phyloP scores from a whole-genome alignment of 345 rosid species.

The Sisymbrium altissimum region DNA sequence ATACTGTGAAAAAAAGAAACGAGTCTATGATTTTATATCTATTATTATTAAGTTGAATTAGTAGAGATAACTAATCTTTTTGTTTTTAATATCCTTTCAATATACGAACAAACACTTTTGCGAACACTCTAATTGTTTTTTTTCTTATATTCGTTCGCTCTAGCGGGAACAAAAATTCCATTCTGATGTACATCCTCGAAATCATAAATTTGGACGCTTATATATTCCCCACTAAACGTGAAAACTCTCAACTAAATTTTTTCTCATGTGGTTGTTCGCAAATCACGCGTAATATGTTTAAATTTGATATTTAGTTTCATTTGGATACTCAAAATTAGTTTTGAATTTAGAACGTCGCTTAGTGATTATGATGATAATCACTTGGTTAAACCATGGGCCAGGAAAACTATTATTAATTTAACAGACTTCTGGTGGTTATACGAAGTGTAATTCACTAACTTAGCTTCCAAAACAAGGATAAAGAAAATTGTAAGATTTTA shows the following conservation, averaged over 20 bases:
- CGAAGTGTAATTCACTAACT: slow-evolving; percentile 3
- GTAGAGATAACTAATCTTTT: no score
- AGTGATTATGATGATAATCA: slow-evolving; percentile 13
- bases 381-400: slow-evolving; percentile 23
- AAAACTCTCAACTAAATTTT: not conserved
- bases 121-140: not conserved
- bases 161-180: no score
- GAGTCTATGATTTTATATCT: no score
- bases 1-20: no score
- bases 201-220: not conserved
- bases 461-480: slow-evolving; percentile 24
- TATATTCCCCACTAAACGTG: not conserved
- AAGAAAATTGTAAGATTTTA: not conserved
- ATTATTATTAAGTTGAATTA: no score
- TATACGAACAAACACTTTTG: not conserved
- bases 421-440: slow-evolving; percentile 14
- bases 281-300: not conserved
- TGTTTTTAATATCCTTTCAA: no score
- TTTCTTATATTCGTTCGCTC: no score
- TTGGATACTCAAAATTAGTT: not conserved
- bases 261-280: not conserved
- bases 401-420: slow-evolving; percentile 7
- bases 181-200: not conserved
- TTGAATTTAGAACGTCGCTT: not conserved
- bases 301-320: not conserved